phyloP scores from a whole-genome alignment of 192 early-diverging fungal species.

The Coemansia furcata region DNA sequence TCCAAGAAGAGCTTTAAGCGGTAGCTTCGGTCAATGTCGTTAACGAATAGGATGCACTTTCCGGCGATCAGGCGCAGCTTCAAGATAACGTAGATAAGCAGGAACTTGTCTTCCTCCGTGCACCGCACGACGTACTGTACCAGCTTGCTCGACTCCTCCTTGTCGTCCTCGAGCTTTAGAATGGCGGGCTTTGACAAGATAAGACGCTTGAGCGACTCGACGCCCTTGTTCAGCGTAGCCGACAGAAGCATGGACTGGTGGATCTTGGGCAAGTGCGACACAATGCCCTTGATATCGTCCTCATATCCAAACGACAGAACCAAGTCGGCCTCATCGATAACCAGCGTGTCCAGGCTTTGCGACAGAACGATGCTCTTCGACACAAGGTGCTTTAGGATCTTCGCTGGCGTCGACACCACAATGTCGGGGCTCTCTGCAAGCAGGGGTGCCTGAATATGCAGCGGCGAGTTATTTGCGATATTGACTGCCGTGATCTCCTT shows the following conservation, averaged over 20 bases:
- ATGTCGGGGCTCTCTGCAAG: conserved; percentile 84
- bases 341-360: conserved; percentile 71
- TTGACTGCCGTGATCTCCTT: conserved; percentile 30
- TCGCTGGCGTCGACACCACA: conserved; percentile 83
- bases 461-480: conserved; percentile 27
- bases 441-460: conserved; percentile 61
- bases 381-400: conserved; percentile 74
- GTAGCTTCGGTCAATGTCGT: conserved; percentile 92
- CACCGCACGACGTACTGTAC: conserved; percentile 77
- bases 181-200: conserved; percentile 85
- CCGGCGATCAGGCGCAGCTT: conserved; percentile 87
- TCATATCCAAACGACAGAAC: conserved; percentile 93
- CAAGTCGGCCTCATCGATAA: conserved; percentile 96
- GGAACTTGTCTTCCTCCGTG: conserved; percentile 82
- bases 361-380: conserved; percentile 55
- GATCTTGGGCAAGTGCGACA: conserved; percentile 77
- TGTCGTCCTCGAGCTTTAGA: conserved; percentile 79
- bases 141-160: conserved; percentile 58
- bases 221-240: conserved; percentile 88
- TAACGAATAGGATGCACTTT: conserved; percentile 95
- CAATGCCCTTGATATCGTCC: conserved; percentile 78
- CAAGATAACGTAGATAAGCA: conserved; percentile 84
- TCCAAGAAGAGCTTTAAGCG: conserved; percentile 91
- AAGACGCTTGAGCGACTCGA: conserved; percentile 80
- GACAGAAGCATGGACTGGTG: conserved; percentile 93